These are phyloP conservation scores for Berkeleyomyces basicola DNA, from an alignment of 2,329 filamentous ascomycete species.

Conservation along the genomic window DNA sequence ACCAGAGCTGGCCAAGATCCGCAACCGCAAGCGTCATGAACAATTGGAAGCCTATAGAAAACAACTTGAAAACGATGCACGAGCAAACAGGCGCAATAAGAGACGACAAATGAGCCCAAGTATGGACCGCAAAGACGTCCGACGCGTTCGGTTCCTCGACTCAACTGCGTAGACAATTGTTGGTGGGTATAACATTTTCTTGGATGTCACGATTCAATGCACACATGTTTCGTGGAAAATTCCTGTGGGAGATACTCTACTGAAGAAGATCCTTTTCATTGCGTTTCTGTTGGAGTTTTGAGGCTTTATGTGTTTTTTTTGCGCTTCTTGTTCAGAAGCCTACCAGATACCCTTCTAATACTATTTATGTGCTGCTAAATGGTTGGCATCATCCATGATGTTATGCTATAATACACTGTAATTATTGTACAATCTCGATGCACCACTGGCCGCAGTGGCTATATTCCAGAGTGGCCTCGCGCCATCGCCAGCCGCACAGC, in stretches of 20 bases:
- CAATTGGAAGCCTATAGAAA: slow-evolving; percentile 47
- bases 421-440: neutral
- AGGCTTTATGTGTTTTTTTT: neutral
- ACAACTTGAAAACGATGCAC: slow-evolving; percentile 43
- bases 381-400: neutral
- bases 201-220: neutral
- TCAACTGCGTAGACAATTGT: neutral
- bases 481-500: too few relatives aligned
- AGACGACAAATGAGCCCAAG: slow-evolving; percentile 3
- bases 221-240: neutral
- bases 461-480: neutral
- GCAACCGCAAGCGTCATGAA: slow-evolving; percentile 38
- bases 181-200: neutral
- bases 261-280: neutral
- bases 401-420: slow-evolving; percentile 13
- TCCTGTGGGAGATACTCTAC: neutral
- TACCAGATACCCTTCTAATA: neutral
- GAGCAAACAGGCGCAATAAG: slow-evolving; percentile 22
- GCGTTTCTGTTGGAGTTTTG: neutral
- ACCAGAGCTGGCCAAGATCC: slow-evolving; percentile 40
- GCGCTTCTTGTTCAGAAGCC: neutral
- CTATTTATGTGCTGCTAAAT: neutral
- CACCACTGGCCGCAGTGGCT: neutral
- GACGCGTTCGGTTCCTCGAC: slow-evolving; percentile 10
- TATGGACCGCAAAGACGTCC: neutral